Conservation (phyloP, 805 yeast genomes). For the Nakazawaea laoshanensis region DNA sequence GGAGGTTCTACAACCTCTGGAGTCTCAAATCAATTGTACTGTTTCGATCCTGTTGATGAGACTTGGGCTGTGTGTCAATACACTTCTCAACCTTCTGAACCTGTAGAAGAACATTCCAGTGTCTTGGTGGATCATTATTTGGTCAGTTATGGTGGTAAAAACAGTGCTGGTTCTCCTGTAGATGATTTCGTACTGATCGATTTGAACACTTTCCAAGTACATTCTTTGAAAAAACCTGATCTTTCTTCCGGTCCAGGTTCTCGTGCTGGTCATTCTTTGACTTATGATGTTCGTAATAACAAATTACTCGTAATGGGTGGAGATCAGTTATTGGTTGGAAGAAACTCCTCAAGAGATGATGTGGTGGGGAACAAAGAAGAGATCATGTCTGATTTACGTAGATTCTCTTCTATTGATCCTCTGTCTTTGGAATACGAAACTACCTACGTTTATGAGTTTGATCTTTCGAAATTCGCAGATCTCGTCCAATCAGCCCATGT, state of each 20-base stretch:
- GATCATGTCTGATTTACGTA: conserved; percentile 16
- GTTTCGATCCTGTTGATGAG: conserved; percentile 60
- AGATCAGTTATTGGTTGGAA: conserved; percentile 54
- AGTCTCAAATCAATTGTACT: conserved; percentile 70
- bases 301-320: conserved; percentile 88
- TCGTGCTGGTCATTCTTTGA: conserved; percentile 86
- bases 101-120: conserved; percentile 86
- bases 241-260: conserved; percentile 63
- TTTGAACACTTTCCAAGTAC: conserved; percentile 66
- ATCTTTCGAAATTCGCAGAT: conserved; percentile 12
- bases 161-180: conserved; percentile 59
- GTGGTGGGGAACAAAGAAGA: conserved; percentile 44
- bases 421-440: conserved; percentile 21
- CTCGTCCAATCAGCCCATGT: background rate
- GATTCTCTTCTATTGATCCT: conserved; percentile 18
- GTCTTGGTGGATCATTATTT: conserved; percentile 69
- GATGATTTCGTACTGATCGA: conserved; percentile 69
- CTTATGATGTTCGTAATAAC: conserved; percentile 57
- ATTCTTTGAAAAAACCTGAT: conserved; percentile 33
- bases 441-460: conserved; percentile 28
- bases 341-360: conserved; percentile 25
- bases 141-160: conserved; percentile 87
- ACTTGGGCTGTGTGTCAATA: conserved; percentile 68
- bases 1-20: conserved; percentile 83
- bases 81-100: conserved; percentile 56